Conservation (phyloP, 2,329 filamentous ascomycete species). For the Metarhizium humberi region DNA sequence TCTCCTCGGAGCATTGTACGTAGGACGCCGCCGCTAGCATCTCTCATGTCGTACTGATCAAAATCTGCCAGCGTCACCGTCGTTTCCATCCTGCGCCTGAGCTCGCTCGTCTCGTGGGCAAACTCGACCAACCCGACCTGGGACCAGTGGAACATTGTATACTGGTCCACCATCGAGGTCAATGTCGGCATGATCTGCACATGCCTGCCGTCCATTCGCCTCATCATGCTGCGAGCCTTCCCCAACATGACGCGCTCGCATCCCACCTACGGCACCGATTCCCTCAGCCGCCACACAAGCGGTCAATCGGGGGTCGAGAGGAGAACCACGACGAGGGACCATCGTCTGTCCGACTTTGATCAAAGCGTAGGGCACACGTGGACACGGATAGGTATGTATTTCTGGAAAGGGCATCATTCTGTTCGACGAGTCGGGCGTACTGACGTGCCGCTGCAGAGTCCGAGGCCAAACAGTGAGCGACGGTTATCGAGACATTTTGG, state of each 20-base stretch:
- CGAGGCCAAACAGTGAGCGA: background rate
- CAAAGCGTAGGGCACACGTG: background rate
- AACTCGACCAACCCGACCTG: constrained; percentile 2
- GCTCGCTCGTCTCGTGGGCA: constrained; percentile 1
- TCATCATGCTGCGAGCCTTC: constrained; percentile 1
- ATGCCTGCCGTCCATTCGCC: constrained; percentile 1
- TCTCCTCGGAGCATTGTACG: constrained; percentile 3
- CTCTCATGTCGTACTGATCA: too few relatives aligned
- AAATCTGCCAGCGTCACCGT: background rate
- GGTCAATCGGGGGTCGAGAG: background rate
- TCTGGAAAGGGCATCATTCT: background rate
- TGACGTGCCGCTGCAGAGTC: background rate
- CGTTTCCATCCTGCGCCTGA: constrained; percentile 1
- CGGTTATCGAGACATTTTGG: background rate
- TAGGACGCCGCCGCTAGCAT: background rate
- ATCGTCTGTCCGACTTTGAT: background rate
- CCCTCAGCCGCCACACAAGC: background rate
- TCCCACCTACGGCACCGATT: background rate
- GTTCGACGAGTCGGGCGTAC: background rate
- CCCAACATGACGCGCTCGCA: background rate
- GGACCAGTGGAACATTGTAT: constrained; percentile 3
- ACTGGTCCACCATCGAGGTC: constrained; percentile 6
- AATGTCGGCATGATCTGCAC: constrained; percentile 3
- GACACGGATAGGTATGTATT: background rate
- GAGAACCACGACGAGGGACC: background rate